Evolutionary conservation across 495 filamentous ascomycete genomes (phyloP).

Genomic region (Sordaria brevicollis): DNA sequence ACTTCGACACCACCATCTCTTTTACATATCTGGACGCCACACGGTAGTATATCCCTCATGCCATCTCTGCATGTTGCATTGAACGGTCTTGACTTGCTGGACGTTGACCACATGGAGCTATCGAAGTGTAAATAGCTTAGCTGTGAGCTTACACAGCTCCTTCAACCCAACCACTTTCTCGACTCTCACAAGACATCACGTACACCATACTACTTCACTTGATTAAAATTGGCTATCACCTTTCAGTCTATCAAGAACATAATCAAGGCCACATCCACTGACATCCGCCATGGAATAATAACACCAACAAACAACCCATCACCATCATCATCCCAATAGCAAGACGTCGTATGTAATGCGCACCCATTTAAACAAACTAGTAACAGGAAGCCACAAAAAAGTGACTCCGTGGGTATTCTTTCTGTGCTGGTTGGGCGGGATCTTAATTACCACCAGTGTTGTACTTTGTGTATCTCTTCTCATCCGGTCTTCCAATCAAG

Average conservation of each 20-base stretch:
- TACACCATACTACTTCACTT: neutral
- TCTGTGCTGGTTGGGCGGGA: neutral
- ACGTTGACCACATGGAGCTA: neutral
- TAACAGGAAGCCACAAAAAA: neutral
- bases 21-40: neutral
- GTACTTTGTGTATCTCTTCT: neutral
- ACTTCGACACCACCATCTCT: neutral
- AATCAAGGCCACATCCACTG: conserved; percentile 1
- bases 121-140: neutral
- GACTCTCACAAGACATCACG: neutral
- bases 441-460: neutral
- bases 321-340: conserved; percentile 2
- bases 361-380: neutral
- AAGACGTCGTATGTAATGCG: neutral
- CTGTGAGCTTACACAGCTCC: neutral
- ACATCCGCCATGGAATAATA: conserved; percentile 5
- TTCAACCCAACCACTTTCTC: neutral
- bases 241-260: conserved; percentile 18
- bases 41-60: neutral
- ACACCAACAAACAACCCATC: conserved; percentile 5
- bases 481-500: neutral
- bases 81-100: neutral
- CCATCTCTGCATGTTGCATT: neutral
- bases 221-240: conserved; percentile 27
- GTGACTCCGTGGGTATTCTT: neutral